Conservation (phyloP, 2,329 filamentous ascomycete genomes). For the Phialophora tarda region DNA sequence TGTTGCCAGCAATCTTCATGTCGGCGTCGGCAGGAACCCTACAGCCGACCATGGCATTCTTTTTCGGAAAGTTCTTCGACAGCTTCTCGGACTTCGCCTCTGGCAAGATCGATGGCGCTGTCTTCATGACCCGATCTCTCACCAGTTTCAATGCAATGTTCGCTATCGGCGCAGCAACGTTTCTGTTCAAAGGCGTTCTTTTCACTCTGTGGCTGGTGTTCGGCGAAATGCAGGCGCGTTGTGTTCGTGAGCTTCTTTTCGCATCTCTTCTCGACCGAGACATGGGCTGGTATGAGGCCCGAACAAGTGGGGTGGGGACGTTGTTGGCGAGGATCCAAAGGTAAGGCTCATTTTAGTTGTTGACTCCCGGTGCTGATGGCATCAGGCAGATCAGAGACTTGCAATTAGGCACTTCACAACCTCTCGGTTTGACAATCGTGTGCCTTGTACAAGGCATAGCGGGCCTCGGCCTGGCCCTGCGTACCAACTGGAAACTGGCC, state of each 20-base stretch:
- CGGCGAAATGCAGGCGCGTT: constrained; percentile 78
- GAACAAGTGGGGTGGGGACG: constrained; percentile 72
- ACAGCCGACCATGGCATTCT: constrained; percentile 68
- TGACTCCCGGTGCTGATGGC: constrained; percentile 6
- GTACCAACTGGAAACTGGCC: constrained; percentile 82
- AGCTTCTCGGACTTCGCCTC: constrained; percentile 70
- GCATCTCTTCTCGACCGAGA: constrained; percentile 71
- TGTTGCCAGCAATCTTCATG: constrained; percentile 62
- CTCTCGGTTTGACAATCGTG: constrained; percentile 72
- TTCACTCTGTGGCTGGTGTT: constrained; percentile 76
- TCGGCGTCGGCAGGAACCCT: constrained; percentile 66
- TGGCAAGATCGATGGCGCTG: constrained; percentile 55
- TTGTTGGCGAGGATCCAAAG: constrained; percentile 74
- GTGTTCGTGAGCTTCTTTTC: constrained; percentile 70
- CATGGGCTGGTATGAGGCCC: constrained; percentile 80
- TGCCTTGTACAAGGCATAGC: constrained; percentile 68
- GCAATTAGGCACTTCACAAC: constrained; percentile 78
- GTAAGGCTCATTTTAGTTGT: constrained; percentile 55
- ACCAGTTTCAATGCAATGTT: constrained; percentile 68
- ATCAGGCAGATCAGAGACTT: constrained; percentile 81
- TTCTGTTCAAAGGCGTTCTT: constrained; percentile 70
- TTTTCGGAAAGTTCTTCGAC: constrained; percentile 78
- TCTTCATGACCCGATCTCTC: constrained; percentile 63
- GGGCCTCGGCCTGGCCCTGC: constrained; percentile 74
- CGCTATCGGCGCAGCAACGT: constrained; percentile 67